Conservation (phyloP, 1,284 basidiomycete species). For the Schizophyllum commune region DNA sequence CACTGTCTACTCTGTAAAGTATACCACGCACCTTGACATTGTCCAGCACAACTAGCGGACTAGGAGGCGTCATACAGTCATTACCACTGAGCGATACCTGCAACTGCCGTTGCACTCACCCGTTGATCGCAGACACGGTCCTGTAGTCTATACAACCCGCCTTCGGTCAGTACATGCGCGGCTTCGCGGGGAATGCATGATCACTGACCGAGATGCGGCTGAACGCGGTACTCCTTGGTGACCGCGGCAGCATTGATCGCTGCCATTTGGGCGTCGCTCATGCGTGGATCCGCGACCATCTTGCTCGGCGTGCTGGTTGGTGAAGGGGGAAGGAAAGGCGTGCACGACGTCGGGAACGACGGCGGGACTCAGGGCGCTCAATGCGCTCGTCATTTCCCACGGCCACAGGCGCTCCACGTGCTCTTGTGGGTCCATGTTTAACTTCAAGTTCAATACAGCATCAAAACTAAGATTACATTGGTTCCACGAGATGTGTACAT, state of each 20-base stretch:
- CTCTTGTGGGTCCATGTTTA: neutral
- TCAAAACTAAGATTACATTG: too few relatives aligned
- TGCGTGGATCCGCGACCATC: slow-evolving; percentile 51
- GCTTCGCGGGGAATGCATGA: slow-evolving; percentile 2
- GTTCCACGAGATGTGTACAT: too few relatives aligned
- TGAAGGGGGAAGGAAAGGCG: neutral
- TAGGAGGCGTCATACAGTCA: slow-evolving; percentile 25
- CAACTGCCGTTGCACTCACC: slow-evolving; percentile 42
- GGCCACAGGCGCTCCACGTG: neutral
- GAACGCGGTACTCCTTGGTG: slow-evolving; percentile 73
- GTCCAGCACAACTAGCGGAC: slow-evolving; percentile 93
- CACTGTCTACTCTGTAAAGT: slow-evolving; percentile 7
- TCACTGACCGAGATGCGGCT: slow-evolving; percentile 83
- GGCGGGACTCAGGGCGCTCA: neutral
- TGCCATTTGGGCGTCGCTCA: slow-evolving; percentile 71
- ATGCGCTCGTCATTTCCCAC: neutral
- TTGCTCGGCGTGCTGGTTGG: slow-evolving; percentile 1
- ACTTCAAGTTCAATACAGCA: neutral
- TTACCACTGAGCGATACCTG: slow-evolving; percentile 10
- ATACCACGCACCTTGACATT: slow-evolving; percentile 82
- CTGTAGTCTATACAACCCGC: slow-evolving; percentile 67
- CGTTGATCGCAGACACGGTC: slow-evolving; percentile 94
- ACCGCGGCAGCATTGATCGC: slow-evolving; percentile 84
- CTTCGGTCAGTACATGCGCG: slow-evolving; percentile 12
- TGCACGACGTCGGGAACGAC: neutral